Base-by-base conservation (phyloP, 1,139 yeast genomes). In the Candida tunisiensis region DNA sequence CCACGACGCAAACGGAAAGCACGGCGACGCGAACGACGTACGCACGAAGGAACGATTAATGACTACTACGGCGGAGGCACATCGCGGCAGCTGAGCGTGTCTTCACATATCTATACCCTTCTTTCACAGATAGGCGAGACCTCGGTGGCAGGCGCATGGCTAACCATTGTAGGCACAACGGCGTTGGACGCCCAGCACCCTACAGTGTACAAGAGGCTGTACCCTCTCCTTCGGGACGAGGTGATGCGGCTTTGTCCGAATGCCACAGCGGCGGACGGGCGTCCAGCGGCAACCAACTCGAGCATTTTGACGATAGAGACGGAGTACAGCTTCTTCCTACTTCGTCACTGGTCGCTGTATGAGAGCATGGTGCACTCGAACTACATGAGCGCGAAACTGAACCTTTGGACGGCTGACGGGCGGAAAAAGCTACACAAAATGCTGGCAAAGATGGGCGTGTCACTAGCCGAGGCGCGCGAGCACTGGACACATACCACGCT, bases 391-490 rank as follows among this genome's bases (percentile, higher is more conserved):
- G 77, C 96, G 14, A 80, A 83, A 46, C 58, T 88, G 33, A 73
- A 74, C 33, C 55, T 88, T 24, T 91, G 94, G 88, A 77, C 91
- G 14, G 94, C 80, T 43, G 91, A 79, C 32, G 98, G 98, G 3
- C 69, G 74, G 40, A 82, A 80, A 47, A 67, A 74, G 39, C 57
- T 91, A 27, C 93, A 85, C 47, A 83, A 83, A 42, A 62, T 91
- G 65, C 78, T 91, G 55, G 98, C 98, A 3, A 71, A 78, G 40
- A 88, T 91, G 95, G 98, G 98, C 6, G 77, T 91, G 5, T 75
- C 95, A 0, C 56, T 91, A 27, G 78, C 73, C 3, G 75, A 78
- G 15, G 92, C 96, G 1, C 78, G 75, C 41, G 95, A 91, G 50
- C 73, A 74, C 35, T 91, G 96, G 95, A 62, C 77, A 19, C 92